Evolutionary conservation across 345 rosid genomes (phyloP), one percentile per base, ranked within the genome.

Genomic region (Sapria himalayana): DNA sequence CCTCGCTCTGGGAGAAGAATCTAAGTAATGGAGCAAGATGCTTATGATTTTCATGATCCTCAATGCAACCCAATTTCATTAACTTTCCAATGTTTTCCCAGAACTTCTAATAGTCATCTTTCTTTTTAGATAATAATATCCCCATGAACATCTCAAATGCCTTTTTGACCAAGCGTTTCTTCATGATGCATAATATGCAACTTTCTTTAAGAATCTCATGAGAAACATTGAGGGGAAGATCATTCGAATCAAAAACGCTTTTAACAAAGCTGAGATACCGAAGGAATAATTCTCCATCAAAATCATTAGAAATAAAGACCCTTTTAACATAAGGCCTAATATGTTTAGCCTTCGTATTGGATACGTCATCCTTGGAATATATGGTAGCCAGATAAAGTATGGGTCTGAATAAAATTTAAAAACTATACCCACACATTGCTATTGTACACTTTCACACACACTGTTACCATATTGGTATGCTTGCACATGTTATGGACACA

Each of bases 221-320:
- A 20, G 99, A 91, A 20, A 91, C 99, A 34, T 84, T 91, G 17
- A 91, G 92, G 43, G 99, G 96, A 62, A 91, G 96, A 57, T 91
- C 96, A 19, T 91, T 42, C 0, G 96, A 91, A 59, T 91, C 99
- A 27, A 91, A 85, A 18, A 91, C 94, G 63, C 96, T 95, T 64
- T 70, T 91, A 24, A 84, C 99, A 37, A 84, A 84, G 72, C 99
- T 84, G 68, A 91, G 63, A 56, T 91, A 91, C 16, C 99, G 68
- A 39, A 19, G 14, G 21, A 42, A 19, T 16, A 12, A 16, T 15
- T 7, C 99, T 54, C 99, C 99, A 63, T 91, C 99, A 63, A 91
- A 91, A 67, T 91, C 99, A 69, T 91, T 95, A 14, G 96, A 91
- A 63, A 91, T 91, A 56, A 91, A 91, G 35, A 91, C 99, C 13